Conservation (phyloP, 2,329 filamentous ascomycete genomes). For the Leptographium flavum region DNA sequence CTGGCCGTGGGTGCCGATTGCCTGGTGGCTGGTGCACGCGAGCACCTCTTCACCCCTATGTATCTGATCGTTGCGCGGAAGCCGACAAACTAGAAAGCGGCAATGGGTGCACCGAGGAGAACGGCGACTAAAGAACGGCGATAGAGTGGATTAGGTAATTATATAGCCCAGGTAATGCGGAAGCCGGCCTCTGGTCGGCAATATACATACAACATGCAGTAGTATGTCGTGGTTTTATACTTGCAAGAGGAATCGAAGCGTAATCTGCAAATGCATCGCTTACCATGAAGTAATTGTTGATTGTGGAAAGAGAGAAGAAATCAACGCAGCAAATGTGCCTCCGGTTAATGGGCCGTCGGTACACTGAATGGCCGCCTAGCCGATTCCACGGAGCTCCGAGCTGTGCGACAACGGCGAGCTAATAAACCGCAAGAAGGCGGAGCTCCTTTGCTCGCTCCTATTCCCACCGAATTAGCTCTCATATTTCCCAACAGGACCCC, state of each 20-base stretch:
- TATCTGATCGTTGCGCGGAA: conserved; percentile 93
- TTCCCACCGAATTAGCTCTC: not conserved
- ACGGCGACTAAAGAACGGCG: no score
- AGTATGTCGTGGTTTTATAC: no score
- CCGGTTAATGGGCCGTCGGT: not conserved
- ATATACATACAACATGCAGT: no score
- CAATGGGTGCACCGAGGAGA: no score
- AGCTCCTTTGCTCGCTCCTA: not conserved
- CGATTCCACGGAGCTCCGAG: not conserved
- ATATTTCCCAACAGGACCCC: not conserved
- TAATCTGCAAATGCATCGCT: no score
- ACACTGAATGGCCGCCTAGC: no score
- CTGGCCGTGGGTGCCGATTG: conserved; percentile 70
- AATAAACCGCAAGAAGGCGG: not conserved
- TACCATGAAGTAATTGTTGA: no score
- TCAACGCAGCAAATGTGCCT: no score
- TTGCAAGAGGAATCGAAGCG: no score
- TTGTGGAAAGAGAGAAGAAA: no score
- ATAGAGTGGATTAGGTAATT: not conserved
- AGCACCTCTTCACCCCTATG: conserved; percentile 97
- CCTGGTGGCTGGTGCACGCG: conserved; percentile 70
- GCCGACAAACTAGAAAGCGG: conserved; percentile 30
- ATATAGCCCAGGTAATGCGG: not conserved
- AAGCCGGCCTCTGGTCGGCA: not conserved
- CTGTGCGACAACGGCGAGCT: conserved; percentile 2